Evolutionary conservation across 2,329 filamentous ascomycete species (phyloP).

Genomic region (Penicillium sp.): DNA sequence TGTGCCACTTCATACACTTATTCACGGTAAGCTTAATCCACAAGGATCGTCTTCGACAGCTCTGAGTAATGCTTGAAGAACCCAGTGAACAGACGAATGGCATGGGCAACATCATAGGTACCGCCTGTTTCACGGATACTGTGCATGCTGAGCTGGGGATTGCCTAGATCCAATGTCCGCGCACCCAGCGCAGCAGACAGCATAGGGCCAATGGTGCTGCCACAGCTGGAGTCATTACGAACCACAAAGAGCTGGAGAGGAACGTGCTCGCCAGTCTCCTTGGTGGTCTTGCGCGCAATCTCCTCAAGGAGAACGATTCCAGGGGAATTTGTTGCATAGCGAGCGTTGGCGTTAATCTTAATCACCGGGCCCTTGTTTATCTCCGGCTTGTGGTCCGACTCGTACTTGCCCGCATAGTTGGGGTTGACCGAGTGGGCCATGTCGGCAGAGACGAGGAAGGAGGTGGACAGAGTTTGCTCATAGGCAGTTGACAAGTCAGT

Average conservation of each 20-base stretch:
- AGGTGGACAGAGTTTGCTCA: conserved; percentile 87
- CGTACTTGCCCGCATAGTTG: conserved; percentile 91
- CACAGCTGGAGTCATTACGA: conserved; percentile 90
- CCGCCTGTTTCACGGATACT: conserved; percentile 93
- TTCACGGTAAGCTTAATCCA: conserved; percentile 61
- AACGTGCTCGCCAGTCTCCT: conserved; percentile 63
- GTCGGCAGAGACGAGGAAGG: conserved; percentile 92
- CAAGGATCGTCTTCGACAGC: conserved; percentile 76
- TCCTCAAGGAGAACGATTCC: conserved; percentile 92
- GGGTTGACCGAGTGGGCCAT: conserved; percentile 97
- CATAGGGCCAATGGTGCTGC: conserved; percentile 98
- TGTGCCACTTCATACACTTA: background rate
- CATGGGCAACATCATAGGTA: conserved; percentile 80
- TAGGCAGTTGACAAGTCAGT: conserved; percentile 74
- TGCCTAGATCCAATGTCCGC: conserved; percentile 87
- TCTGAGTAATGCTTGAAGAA: conserved; percentile 86
- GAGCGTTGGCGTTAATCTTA: conserved; percentile 96
- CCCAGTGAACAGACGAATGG: conserved; percentile 78
- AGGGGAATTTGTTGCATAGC: conserved; percentile 94
- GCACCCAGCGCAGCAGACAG: conserved; percentile 81
- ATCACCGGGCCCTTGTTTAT: conserved; percentile 97
- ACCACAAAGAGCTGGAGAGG: conserved; percentile 96
- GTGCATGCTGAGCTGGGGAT: conserved; percentile 95
- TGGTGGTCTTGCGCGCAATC: conserved; percentile 64
- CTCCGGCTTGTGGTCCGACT: conserved; percentile 82